Conservation (phyloP, 345 rosid species). For the Acer negundo region DNA sequence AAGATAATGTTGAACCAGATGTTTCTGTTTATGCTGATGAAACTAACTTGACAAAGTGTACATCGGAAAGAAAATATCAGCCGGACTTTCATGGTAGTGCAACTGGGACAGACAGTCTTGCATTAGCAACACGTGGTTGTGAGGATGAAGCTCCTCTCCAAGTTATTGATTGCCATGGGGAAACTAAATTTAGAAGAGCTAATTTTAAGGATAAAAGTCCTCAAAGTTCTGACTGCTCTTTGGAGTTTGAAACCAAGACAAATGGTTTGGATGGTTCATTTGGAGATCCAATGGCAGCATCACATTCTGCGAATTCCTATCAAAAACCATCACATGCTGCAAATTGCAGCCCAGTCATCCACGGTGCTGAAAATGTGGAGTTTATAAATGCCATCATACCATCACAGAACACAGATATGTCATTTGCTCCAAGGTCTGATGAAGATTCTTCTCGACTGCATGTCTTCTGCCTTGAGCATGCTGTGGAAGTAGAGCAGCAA, state of each 20-base stretch:
- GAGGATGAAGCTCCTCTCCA: conserved; percentile 34
- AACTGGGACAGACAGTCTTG: conserved; percentile 20
- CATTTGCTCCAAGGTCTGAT: conserved; percentile 50
- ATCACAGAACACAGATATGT: conserved; percentile 29
- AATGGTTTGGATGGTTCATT: conserved; percentile 31
- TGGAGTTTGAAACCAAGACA: conserved; percentile 38
- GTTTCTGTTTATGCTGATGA: conserved; percentile 31
- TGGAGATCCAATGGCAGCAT: conserved; percentile 22
- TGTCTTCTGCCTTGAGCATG: conserved; percentile 97
- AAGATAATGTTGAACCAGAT: conserved; percentile 50
- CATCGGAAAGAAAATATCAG: conserved; percentile 31
- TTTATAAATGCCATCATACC: conserved; percentile 30
- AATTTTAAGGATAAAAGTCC: conserved; percentile 32
- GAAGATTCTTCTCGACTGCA: conserved; percentile 85
- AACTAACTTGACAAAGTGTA: conserved; percentile 24
- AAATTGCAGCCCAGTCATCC: conserved; percentile 32
- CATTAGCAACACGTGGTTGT: conserved; percentile 25
- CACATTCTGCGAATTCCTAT: conserved; percentile 35
- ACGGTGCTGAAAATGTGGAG: conserved; percentile 36
- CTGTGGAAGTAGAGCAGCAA: conserved; percentile 84
- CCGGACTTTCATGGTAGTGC: conserved; percentile 25
- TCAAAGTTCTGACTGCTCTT: conserved; percentile 26
- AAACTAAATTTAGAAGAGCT: conserved; percentile 30
- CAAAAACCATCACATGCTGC: conserved; percentile 27
- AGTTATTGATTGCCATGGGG: conserved; percentile 28